A percentile compares a stretch with the other conserved stretches of the same genome.
Evolutionary conservation across 2,329 filamentous ascomycete genomes (phyloP).

Genomic region (Stagonosporopsis cucurbitacearum): DNA sequence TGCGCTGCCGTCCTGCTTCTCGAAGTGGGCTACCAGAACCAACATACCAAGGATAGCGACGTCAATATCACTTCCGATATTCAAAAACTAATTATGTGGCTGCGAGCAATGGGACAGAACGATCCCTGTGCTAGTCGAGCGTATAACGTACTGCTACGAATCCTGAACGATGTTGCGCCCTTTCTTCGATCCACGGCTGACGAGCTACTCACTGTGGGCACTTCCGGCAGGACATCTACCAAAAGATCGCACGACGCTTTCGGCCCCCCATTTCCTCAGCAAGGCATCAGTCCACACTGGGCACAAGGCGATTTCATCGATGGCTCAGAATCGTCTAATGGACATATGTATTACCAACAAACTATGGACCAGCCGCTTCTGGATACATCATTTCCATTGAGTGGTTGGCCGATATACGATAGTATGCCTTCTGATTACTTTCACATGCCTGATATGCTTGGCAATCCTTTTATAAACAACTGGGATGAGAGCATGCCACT

Average conservation of each 20-base stretch:
- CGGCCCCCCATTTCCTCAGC: background rate
- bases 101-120: slow-evolving; percentile 38
- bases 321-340: background rate
- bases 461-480: slow-evolving; percentile 30
- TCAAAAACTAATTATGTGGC: slow-evolving; percentile 45
- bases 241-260: background rate
- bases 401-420: background rate
- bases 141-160: slow-evolving; percentile 27
- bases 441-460: slow-evolving; percentile 14
- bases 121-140: slow-evolving; percentile 43
- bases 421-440: background rate
- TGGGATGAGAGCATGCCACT: slow-evolving; percentile 29
- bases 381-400: background rate
- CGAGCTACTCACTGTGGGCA: slow-evolving; percentile 19
- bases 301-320: background rate
- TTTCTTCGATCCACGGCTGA: slow-evolving; percentile 20
- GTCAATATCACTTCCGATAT: slow-evolving; percentile 36
- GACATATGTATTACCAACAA: slow-evolving; percentile 1
- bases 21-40: slow-evolving; percentile 42
- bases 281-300: background rate
- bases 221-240: background rate
- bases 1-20: slow-evolving; percentile 47
- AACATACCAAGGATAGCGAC: slow-evolving; percentile 35
- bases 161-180: slow-evolving; percentile 24
- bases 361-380: background rate